Evolutionary conservation across 345 rosid genomes (phyloP).

Genomic region (Conringia planisiliqua): DNA sequence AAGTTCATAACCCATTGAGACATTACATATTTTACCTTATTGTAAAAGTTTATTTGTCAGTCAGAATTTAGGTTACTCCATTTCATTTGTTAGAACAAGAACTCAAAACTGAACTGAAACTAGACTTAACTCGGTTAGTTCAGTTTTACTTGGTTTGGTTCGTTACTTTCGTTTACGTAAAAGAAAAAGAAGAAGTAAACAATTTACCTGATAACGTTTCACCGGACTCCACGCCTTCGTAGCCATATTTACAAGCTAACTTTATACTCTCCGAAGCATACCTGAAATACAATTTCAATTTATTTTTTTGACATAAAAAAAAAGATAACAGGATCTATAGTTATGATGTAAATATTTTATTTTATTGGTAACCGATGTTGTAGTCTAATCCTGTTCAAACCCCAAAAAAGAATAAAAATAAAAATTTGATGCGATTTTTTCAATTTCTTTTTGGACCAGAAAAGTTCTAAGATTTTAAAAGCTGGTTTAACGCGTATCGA

Average conservation of each 20-base stretch:
- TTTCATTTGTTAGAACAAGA: too few species aligned
- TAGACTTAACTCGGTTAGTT: neutral
- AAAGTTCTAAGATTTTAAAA: neutral
- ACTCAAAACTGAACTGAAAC: neutral
- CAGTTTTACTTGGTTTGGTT: neutral
- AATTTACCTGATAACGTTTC: constrained; percentile 61
- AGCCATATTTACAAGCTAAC: constrained; percentile 91
- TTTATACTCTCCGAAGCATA: constrained; percentile 82
- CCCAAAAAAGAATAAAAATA: neutral
- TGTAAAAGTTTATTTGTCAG: too few species aligned
- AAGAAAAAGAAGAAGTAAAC: neutral
- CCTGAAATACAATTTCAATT: constrained; percentile 18
- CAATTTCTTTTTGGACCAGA: neutral
- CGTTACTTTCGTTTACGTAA: neutral
- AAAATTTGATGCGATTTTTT: neutral
- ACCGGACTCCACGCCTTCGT: constrained; percentile 67
- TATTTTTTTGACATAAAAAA: too few species aligned
- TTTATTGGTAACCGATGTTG: neutral
- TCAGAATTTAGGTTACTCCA: too few species aligned
- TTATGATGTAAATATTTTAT: neutral
- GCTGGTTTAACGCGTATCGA: neutral
- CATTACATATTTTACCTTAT: too few species aligned
- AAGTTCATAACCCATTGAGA: too few species aligned
- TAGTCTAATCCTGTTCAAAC: neutral
- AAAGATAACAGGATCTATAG: too few species aligned